Evolutionary conservation across 257 asterid species (phyloP), one percentile per base, ranked within the genome.

Genomic region (Primulina eburnea): DNA sequence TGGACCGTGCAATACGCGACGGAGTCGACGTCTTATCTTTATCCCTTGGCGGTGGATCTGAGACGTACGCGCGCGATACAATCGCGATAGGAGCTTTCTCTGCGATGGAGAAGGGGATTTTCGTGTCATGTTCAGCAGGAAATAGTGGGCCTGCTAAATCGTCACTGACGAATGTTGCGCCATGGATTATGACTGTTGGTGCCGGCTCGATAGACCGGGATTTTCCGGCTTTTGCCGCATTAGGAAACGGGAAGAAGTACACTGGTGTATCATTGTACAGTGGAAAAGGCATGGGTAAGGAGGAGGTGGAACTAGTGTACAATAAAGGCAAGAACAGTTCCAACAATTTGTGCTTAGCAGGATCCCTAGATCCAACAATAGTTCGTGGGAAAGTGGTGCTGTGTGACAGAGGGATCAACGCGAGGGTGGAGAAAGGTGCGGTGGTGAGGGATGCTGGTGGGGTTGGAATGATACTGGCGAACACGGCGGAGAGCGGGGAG

Each of bases 101-200:
- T 3, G 95, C 96, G 9, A 83, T 88, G 84, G 88, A 82, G 73
- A 85, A 77, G 17, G 96, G 96, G 7, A 86, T 90, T 14, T 21
- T 82, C 7, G 92, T 88, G 14, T 81, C 87, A 5, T 86, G 89
- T 43, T 86, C 96, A 0, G 95, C 91, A 0, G 96, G 94, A 28
- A 89, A 89, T 21, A 66, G 83, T 11, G 92, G 92, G 55, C 79
- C 91, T 32, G 28, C 62, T 6, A 66, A 78, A 65, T 71, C 83
- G 47, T 75, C 78, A 0, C 40, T 84, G 20, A 77, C 84, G 7
- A 88, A 88, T 69, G 82, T 84, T 6, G 94, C 96, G 4, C 96
- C 96, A 0, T 89, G 96, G 95, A 85, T 89, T 1, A 64, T 86
- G 65, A 87, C 92, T 0, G 96, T 89, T 17, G 96, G 95, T 28